These are phyloP conservation scores for Coccinonectria pachysandricola DNA, from an alignment of 2,329 filamentous ascomycete species.

Conservation along the genomic window DNA sequence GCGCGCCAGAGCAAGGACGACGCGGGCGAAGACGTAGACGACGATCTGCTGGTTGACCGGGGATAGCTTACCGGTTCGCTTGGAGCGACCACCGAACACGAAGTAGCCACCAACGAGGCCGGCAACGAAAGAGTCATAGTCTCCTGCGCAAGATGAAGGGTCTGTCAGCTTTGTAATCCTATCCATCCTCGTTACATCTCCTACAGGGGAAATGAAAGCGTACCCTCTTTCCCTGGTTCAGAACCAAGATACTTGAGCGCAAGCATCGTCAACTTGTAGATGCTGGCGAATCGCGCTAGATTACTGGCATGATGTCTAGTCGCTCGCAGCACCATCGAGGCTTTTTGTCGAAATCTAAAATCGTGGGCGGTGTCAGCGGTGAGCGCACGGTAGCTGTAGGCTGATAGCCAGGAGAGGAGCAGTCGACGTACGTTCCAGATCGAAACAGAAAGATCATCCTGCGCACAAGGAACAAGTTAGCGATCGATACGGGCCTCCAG, in stretches of 20 bases:
- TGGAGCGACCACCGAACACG: conserved; percentile 66
- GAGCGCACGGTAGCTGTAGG: conserved; percentile 1
- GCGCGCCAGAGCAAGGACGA: conserved; percentile 74
- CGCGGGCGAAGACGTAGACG: conserved; percentile 93
- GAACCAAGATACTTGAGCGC: conserved; percentile 54
- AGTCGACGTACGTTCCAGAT: conserved; percentile 60
- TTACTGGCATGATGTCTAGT: conserved; percentile 87
- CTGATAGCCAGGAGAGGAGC: conserved; percentile 1
- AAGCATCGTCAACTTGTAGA: conserved; percentile 81
- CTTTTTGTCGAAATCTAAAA: conserved; percentile 62
- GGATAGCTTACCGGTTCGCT: conserved; percentile 57
- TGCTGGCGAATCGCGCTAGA: conserved; percentile 77
- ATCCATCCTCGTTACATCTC: no score
- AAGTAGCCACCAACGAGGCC: conserved; percentile 85
- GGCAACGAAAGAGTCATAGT: conserved; percentile 75
- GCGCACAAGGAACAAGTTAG: conserved; percentile 1
- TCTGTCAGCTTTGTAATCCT: no score
- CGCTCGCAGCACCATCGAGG: conserved; percentile 67
- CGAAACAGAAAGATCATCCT: conserved; percentile 97
- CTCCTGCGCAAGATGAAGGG: no score
- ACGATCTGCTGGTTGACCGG: conserved; percentile 94
- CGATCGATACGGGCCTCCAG: background rate
- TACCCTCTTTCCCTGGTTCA: conserved; percentile 49
- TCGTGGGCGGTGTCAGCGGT: background rate
- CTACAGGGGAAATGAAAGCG: conserved; percentile 20